Base-by-base conservation (phyloP, 139 green algal species). In the Spirogloea muscicola region DNA sequence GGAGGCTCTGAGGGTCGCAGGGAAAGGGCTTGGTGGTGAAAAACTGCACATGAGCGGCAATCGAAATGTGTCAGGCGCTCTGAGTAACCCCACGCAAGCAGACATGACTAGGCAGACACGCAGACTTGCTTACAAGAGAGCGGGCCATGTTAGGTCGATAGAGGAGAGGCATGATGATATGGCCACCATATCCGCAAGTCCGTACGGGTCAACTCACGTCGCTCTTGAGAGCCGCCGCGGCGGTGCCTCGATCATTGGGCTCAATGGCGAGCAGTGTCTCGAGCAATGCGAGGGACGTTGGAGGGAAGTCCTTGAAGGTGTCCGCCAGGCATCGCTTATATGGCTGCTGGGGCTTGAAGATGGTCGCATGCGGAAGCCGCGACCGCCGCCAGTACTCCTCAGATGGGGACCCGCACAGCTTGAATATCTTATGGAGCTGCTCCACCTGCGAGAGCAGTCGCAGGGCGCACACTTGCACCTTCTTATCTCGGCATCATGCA, bases 381-480 rank as follows among this genome's bases (percentile, higher is more conserved):
- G 72, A 84, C 29, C 57, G 38, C 34, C 74, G 75, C 77, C 77
- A 84, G 46, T 84, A 79, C 43, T 84, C 74, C 48, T 84, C 74
- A 9, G 69, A 66, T 3, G 72, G 72, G 27, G 72, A 80, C 37
- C 78, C 78, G 76, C 76, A 84, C 65, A 84, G 76, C 34, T 84
- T 79, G 65, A 84, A 84, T 31, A 84, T 84, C 49, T 81, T 84
- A 46, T 85, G 65, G 40, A 84, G 76, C 65, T 84, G 78, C 48
- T 84, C 78, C 48, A 80, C 72, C 71, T 79, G 71, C 58, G 31
- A n/a, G n/a, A 3, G 16, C 27, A 5, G 49, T 7, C 2, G 49
- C 27, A 16, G 18, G 10, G 18, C 27, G n/a, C n/a, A n/a, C n/a
- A n/a, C n/a, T n/a, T n/a, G n/a, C n/a, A n/a, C n/a, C n/a, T n/a